A percentile compares a stretch with the other conserved stretches of the same genome.
Conservation (phyloP, 257 asterid genomes). For the Capsicum chinense region DNA sequence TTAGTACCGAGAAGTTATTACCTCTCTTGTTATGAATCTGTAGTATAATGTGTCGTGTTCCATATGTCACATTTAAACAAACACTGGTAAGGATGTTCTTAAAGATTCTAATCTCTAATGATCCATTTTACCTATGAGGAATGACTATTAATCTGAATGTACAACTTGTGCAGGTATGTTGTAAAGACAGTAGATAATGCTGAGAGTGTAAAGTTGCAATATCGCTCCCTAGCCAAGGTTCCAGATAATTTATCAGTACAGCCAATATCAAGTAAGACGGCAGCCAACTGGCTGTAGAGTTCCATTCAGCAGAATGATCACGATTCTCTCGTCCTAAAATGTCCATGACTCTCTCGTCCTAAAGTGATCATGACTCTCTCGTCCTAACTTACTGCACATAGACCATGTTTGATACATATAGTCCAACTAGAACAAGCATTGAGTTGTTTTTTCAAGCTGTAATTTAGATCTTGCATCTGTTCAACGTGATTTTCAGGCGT, state of each 20-base stretch:
- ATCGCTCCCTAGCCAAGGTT: conserved; percentile 83
- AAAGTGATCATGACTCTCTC: not conserved
- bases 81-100: not conserved
- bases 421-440: conserved; percentile 23
- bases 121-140: not conserved
- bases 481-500: conserved; percentile 15
- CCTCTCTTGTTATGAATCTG: not conserved
- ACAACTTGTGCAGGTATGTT: conserved; percentile 69
- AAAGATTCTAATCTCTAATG: not conserved
- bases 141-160: not conserved
- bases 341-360: not conserved
- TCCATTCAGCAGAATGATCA: conserved; percentile 9
- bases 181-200: conserved; percentile 98
- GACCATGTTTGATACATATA: conserved; percentile 1
- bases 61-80: not conserved
- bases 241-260: conserved; percentile 55
- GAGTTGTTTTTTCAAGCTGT: conserved; percentile 4
- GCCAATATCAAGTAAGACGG: conserved; percentile 51
- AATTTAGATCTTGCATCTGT: conserved; percentile 19
- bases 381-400: conserved; percentile 14
- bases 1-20: not conserved
- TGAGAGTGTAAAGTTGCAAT: conserved; percentile 95
- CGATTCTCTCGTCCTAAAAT: not conserved
- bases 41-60: not conserved
- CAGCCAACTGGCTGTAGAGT: conserved; percentile 67